Evolutionary conservation across 2,329 filamentous ascomycete species (phyloP), one percentile per base, ranked within the genome.

Genomic region (Xylariaceae sp.): DNA sequence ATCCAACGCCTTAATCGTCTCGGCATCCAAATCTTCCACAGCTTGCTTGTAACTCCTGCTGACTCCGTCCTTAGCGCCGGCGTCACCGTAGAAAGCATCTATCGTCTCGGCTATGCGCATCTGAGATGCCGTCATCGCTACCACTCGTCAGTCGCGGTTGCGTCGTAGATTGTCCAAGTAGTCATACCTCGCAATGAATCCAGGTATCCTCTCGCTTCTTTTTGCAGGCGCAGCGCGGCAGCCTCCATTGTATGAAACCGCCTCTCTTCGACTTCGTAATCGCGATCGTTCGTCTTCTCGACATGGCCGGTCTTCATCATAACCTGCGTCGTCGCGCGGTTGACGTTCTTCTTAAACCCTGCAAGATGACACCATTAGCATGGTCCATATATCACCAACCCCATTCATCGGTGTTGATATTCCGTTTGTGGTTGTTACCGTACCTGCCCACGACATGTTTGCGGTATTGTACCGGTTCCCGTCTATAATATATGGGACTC

Each of bases 301-400:
- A 99, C 96, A 80, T 98, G 95, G 59, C 95, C 91, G 56, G 93
- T 96, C 85, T 99, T 99, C 94, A 99, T 98, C 92, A 99, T 97
- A 62, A 98, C 94, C 87, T 97, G 93, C 79, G 96, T 99, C 77
- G 94, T 97, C 70, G 94, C 94, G 80, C 95, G 92, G 82, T 95
- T 94, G 81, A 98, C 93, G 87, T 96, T 96, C 77, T 96, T 96
- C 81, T 95, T 92, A 81, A 92, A 94, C 65, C 89, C 89, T 90
- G 70, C 1, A 52, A 28, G 6, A 31, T 31, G 11, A 40, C 31
- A 6, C n/a, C 14, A 47, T 70, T 44, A 68, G 60, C 49, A 50
- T 28, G 11, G 28, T 28, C 34, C 29, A 28, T 17, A 33, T 29
- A 28, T 23, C 12, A 34, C 19, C 23, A 14, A 12, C 12, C n/a